Conservation (phyloP, 2,329 filamentous ascomycete genomes). For the Cyphellophora europaea region DNA sequence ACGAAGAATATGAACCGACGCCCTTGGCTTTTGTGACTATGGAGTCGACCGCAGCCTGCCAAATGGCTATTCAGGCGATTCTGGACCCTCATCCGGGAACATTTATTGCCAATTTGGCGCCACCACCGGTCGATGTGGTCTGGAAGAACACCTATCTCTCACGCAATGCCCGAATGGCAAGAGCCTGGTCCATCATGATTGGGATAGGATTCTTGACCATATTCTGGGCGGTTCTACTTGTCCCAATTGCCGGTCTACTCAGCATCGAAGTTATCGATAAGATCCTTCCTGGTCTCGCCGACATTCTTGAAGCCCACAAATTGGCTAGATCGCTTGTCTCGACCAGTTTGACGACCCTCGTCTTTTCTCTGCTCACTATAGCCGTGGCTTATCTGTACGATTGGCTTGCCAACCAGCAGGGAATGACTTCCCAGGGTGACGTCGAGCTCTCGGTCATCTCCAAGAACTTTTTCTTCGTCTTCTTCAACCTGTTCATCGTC, state of each 20-base stretch:
- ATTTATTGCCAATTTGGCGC: constrained; percentile 75
- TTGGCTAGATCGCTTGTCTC: constrained; percentile 69
- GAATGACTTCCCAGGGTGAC: constrained; percentile 90
- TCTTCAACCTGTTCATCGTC: constrained; percentile 97
- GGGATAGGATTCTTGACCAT: constrained; percentile 76
- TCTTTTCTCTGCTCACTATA: constrained; percentile 79
- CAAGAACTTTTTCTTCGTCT: constrained; percentile 99
- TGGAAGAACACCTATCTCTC: constrained; percentile 89
- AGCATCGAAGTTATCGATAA: constrained; percentile 72
- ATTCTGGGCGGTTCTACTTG: constrained; percentile 78
- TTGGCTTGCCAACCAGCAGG: constrained; percentile 81
- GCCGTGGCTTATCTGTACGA: constrained; percentile 91
- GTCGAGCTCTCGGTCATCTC: constrained; percentile 91
- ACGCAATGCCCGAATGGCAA: constrained; percentile 61
- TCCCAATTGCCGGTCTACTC: constrained; percentile 67
- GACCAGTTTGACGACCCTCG: constrained; percentile 76
- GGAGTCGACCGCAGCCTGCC: constrained; percentile 83
- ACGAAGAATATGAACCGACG: constrained; percentile 66
- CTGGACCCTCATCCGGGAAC: constrained; percentile 83
- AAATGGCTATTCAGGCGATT: constrained; percentile 93
- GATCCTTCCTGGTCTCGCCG: constrained; percentile 60
- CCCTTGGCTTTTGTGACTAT: constrained; percentile 93
- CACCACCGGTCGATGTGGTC: constrained; percentile 83
- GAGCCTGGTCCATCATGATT: constrained; percentile 74
- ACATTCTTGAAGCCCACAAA: constrained; percentile 57